Evolutionary conservation across 495 filamentous ascomycete species (phyloP).

Genomic region (Daldinia loculata): DNA sequence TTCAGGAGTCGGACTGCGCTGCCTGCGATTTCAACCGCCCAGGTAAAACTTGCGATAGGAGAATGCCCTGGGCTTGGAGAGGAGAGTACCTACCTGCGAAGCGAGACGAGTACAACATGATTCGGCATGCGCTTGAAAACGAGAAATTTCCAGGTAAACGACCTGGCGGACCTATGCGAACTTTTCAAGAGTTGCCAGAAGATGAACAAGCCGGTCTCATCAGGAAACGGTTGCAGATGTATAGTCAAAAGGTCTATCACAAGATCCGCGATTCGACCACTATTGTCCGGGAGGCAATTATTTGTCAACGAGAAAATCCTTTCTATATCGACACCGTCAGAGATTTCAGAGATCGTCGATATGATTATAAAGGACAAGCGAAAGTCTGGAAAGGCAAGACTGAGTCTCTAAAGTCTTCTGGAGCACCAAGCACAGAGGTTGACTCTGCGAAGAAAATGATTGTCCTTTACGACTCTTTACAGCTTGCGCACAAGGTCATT

Average conservation of each 20-base stretch:
- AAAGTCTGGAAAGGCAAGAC: constrained; percentile 99
- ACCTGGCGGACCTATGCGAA: constrained; percentile 72
- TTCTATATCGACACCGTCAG: constrained; percentile 98
- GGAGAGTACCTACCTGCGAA: constrained; percentile 97
- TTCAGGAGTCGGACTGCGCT: constrained; percentile 92
- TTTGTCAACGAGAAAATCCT: constrained; percentile 97
- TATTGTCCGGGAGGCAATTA: constrained; percentile 93
- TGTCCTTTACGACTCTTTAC: constrained; percentile 91
- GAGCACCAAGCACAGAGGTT: constrained; percentile 77
- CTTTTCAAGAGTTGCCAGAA: constrained; percentile 79
- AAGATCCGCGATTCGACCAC: constrained; percentile 97
- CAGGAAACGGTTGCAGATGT: constrained; percentile 89
- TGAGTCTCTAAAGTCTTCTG: constrained; percentile 81
- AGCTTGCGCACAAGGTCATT: constrained; percentile 98
- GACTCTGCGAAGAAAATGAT: constrained; percentile 99
- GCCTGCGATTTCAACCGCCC: constrained; percentile 98
- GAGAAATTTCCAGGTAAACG: constrained; percentile 84
- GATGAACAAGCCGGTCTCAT: constrained; percentile 86
- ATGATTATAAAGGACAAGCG: constrained; percentile 97
- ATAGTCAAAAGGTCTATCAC: constrained; percentile 99
- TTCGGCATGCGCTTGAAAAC: constrained; percentile 89
- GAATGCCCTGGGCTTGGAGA: constrained; percentile 97
- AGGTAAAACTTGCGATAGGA: constrained; percentile 94
- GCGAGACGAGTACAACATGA: constrained; percentile 99
- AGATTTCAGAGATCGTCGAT: constrained; percentile 92